Percentiles rank a stretch among this genome's conserved stretches.
Conservation (phyloP, 176 grass and related monocot species). For the Ensete glaucum region DNA sequence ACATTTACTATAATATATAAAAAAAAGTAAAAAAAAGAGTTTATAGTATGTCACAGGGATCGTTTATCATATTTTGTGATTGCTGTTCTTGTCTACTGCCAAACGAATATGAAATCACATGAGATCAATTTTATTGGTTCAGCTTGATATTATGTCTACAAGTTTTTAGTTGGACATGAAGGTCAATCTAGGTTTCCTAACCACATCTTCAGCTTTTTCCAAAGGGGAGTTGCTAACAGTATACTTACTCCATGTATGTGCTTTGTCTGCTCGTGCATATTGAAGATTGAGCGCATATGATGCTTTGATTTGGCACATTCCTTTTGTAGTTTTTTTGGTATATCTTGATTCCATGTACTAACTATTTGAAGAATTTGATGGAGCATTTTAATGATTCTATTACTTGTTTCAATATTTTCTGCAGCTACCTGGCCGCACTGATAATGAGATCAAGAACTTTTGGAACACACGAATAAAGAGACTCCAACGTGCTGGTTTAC, state of each 20-base stretch:
- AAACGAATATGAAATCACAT: neutral
- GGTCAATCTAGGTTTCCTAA: neutral
- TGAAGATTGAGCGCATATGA: no score
- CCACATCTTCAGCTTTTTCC: neutral
- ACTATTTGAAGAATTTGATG: no score
- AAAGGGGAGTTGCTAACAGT: neutral
- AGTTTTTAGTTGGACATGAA: neutral
- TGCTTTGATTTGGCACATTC: no score
- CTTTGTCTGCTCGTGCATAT: no score
- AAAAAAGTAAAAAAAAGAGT: neutral
- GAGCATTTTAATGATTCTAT: neutral
- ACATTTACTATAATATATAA: neutral
- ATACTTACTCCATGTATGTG: no score
- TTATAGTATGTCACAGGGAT: neutral
- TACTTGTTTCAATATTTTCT: constrained; percentile 19
- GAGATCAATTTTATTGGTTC: neutral
- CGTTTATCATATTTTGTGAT: neutral
- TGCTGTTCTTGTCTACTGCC: neutral
- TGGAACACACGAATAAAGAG: constrained; percentile 98
- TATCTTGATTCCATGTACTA: no score
- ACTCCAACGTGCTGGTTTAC: constrained; percentile 62
- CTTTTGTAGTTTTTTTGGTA: no score
- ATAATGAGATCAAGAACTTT: constrained; percentile 99
- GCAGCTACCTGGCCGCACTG: constrained; percentile 91
- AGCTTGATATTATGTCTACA: neutral